Evolutionary conservation across 2,329 filamentous ascomycete genomes (phyloP).

Genomic region (Eutypella sp.): DNA sequence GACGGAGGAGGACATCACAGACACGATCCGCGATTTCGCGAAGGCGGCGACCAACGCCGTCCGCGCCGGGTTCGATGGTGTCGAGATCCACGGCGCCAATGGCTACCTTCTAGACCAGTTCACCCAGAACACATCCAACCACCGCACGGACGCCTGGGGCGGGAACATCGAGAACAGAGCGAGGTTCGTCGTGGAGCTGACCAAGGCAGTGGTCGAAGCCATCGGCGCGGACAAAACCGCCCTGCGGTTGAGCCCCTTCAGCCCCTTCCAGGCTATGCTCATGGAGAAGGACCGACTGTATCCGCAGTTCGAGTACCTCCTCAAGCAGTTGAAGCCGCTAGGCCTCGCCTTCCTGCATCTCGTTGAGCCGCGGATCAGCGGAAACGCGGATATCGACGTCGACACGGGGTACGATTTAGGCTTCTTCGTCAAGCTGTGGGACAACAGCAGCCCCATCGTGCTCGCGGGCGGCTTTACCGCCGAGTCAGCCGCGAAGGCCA

Average conservation of each 20-base stretch:
- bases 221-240: conserved; percentile 44
- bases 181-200: conserved; percentile 47
- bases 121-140: conserved; percentile 49
- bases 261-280: conserved; percentile 51
- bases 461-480: conserved; percentile 39
- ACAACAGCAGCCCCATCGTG: conserved; percentile 38
- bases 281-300: conserved; percentile 53
- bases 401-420: conserved; percentile 33
- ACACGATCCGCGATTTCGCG: conserved; percentile 57
- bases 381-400: conserved; percentile 32
- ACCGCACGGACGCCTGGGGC: conserved; percentile 51
- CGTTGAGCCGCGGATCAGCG: conserved; percentile 47
- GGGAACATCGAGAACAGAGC: conserved; percentile 52
- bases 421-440: conserved; percentile 41
- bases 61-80: conserved; percentile 62
- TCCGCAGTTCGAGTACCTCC: conserved; percentile 52
- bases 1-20: conserved; percentile 60
- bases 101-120: conserved; percentile 55
- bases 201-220: conserved; percentile 46
- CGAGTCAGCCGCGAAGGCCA: conserved; percentile 31
- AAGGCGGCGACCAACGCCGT: conserved; percentile 52
- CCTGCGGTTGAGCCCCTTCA: conserved; percentile 51
- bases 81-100: conserved; percentile 42
- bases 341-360: conserved; percentile 54
- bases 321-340: conserved; percentile 43